phyloP scores from a whole-genome alignment of 768 basidiomycete species.

The Thelephora aurantiotincta region DNA sequence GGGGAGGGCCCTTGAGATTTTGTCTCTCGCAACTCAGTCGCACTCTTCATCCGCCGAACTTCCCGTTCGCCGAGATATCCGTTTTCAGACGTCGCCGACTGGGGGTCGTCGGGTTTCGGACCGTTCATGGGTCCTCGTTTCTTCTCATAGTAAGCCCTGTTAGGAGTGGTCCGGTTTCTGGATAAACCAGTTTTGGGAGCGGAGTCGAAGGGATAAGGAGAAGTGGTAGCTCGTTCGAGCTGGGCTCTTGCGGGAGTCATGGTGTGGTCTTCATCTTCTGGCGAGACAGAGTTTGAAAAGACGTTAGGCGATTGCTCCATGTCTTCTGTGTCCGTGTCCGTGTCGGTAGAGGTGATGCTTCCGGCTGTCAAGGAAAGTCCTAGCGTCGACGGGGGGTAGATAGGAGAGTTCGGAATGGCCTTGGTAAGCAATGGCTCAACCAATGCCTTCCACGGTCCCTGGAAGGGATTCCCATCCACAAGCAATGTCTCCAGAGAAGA shows the following conservation, averaged over 20 bases:
- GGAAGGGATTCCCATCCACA: conserved; percentile 94
- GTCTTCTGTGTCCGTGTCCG: conserved; percentile 42
- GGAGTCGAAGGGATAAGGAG: conserved; percentile 24
- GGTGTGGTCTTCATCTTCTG: conserved; percentile 55
- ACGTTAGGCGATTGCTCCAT: conserved; percentile 29
- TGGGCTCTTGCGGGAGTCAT: conserved; percentile 50
- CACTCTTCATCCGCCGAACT: conserved; percentile 76
- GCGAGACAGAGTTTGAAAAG: conserved; percentile 19
- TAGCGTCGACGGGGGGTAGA: conserved; percentile 55
- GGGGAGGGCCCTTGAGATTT: conserved; percentile 14
- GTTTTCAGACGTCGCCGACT: neutral
- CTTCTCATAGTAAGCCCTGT: conserved; percentile 22
- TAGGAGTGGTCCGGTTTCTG: conserved; percentile 66
- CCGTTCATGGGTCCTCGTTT: conserved; percentile 8
- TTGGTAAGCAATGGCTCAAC: conserved; percentile 72
- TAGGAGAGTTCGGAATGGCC: conserved; percentile 35
- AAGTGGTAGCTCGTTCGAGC: conserved; percentile 36
- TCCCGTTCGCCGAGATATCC: conserved; percentile 29
- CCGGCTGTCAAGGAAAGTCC: conserved; percentile 37
- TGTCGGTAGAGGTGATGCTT: conserved; percentile 28
- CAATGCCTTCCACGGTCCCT: conserved; percentile 83
- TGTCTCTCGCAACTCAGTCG: conserved; percentile 58
- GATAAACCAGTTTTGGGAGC: conserved; percentile 30
- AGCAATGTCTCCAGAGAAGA: conserved; percentile 71
- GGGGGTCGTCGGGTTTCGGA: neutral